These are phyloP conservation scores for Wickerhamomyces strasburgensis DNA, from an alignment of 805 yeast genomes.

Conservation along the genomic window DNA sequence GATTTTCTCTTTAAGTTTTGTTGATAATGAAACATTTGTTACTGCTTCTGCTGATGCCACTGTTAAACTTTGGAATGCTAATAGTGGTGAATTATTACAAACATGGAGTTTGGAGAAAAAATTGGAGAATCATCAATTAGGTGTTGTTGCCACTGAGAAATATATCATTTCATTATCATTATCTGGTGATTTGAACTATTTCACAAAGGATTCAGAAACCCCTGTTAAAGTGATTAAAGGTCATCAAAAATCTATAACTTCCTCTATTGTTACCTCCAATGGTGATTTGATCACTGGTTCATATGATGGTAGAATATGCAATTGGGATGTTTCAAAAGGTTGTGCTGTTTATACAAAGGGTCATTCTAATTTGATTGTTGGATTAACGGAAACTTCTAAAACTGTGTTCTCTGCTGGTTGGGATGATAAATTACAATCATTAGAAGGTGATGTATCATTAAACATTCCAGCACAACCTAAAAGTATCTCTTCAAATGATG, in stretches of 20 bases:
- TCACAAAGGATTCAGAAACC: conserved; percentile 34
- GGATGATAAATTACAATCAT: conserved; percentile 70
- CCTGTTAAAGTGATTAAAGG: conserved; percentile 48
- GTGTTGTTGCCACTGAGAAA: conserved; percentile 64
- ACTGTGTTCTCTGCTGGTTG: conserved; percentile 64
- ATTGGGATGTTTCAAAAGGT: conserved; percentile 46
- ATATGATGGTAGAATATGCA: conserved; percentile 69
- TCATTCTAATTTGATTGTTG: conserved; percentile 67
- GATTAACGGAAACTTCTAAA: conserved; percentile 33
- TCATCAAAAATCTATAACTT: conserved; percentile 79
- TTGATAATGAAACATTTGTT: conserved; percentile 53
- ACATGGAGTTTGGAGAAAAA: conserved; percentile 47
- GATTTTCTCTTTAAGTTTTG: conserved; percentile 74
- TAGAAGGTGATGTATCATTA: conserved; percentile 26
- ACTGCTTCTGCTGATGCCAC: conserved; percentile 83
- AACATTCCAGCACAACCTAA: conserved; percentile 47
- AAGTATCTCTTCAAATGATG: conserved; percentile 34
- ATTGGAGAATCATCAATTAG: conserved; percentile 70
- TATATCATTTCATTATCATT: conserved; percentile 61
- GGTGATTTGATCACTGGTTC: conserved; percentile 55
- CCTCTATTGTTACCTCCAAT: conserved; percentile 33
- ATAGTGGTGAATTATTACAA: conserved; percentile 36
- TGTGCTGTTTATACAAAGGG: conserved; percentile 34
- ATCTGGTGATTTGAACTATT: conserved; percentile 67
- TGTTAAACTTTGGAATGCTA: conserved; percentile 60